Percentiles rank a stretch among this genome's conserved stretches.
phyloP scores from a whole-genome alignment of 176 grass and related monocot genomes.

The Pontederia paniculata region DNA sequence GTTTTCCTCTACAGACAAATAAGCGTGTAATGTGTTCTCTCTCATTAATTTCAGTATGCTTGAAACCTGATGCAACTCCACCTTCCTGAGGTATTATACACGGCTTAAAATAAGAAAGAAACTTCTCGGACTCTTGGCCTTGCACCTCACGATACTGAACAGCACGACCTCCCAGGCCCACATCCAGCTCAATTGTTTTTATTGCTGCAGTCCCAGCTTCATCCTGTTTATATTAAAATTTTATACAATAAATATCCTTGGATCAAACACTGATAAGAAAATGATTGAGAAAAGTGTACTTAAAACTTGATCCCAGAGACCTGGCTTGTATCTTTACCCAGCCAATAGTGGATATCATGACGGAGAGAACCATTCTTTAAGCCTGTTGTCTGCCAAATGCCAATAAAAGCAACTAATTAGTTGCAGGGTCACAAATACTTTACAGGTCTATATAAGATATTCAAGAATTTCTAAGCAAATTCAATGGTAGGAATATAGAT shows the following conservation, averaged over 20 bases:
- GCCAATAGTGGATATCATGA: constrained; percentile 98
- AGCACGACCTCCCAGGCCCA: constrained; percentile 74
- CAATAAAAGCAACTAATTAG: constrained; percentile 1
- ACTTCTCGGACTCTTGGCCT: constrained; percentile 85
- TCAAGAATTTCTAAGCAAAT: no score
- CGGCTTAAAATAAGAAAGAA: constrained; percentile 89
- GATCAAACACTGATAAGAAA: not conserved
- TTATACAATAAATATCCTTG: not conserved
- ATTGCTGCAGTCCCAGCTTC: constrained; percentile 83
- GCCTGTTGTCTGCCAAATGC: constrained; percentile 56
- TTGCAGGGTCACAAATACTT: no score
- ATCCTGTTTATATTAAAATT: constrained; percentile 40
- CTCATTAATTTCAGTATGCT: constrained; percentile 59
- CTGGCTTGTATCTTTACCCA: constrained; percentile 98
- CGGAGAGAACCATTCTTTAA: constrained; percentile 80
- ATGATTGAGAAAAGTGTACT: not conserved
- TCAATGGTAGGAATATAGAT: no score
- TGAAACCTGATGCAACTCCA: constrained; percentile 78
- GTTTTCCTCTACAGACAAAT: constrained; percentile 85
- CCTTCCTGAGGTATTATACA: constrained; percentile 93
- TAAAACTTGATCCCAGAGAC: constrained; percentile 21
- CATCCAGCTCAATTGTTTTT: constrained; percentile 87
- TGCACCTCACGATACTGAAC: constrained; percentile 86
- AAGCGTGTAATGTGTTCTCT: constrained; percentile 61
- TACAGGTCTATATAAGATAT: no score